phyloP scores from a whole-genome alignment of 2,329 filamentous ascomycete genomes.

The Colletotrichum incanum region DNA sequence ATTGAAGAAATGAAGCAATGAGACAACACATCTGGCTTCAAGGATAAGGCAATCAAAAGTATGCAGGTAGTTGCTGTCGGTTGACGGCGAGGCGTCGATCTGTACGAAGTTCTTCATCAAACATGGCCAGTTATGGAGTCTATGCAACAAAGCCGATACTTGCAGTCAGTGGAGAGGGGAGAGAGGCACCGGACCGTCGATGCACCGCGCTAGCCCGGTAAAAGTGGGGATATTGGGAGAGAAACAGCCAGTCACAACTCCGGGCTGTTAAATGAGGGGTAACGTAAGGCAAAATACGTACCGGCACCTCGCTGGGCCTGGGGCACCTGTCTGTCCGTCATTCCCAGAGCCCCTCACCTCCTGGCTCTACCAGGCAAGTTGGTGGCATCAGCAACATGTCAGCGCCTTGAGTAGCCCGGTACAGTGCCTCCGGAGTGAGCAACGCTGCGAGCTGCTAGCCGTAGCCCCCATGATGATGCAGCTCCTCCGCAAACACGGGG shows the following conservation, averaged over 20 bases:
- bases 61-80: not conserved
- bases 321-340: not conserved
- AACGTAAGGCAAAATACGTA: not conserved
- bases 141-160: not conserved
- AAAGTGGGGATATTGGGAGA: not conserved
- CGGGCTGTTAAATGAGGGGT: conserved; percentile 14
- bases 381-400: not conserved
- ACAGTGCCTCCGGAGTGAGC: conserved; percentile 1
- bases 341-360: not conserved
- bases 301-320: not conserved
- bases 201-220: not conserved
- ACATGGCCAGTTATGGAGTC: not conserved
- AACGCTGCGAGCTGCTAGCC: not conserved
- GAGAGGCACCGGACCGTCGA: conserved; percentile 4
- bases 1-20: not conserved
- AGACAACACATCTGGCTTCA: not conserved
- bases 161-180: conserved; percentile 6
- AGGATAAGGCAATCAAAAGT: not conserved
- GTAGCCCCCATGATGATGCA: not conserved
- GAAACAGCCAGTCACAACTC: not conserved
- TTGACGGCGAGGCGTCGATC: conserved; percentile 7
- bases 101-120: conserved; percentile 15
- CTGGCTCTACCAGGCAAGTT: not conserved
- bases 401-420: not conserved
- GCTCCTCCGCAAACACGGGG: not conserved